A percentile compares a stretch with the other conserved stretches of the same genome.
phyloP scores from a whole-genome alignment of 805 yeast species.

The Candida silvicultrix region DNA sequence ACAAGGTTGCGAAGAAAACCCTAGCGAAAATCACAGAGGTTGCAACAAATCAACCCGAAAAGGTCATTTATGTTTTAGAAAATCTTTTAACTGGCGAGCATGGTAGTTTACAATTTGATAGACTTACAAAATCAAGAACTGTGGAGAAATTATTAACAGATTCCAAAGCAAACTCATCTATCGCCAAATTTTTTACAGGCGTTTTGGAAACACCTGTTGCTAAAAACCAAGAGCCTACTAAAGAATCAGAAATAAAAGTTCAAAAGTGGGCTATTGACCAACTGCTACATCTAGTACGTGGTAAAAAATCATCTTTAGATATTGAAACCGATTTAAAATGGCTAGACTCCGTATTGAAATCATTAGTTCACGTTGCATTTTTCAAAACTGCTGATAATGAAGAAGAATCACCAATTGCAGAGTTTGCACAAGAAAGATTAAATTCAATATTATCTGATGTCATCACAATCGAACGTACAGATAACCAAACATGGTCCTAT shows the following conservation, averaged over 20 bases:
- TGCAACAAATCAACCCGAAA: constrained; percentile 30
- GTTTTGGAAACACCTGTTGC: constrained; percentile 13
- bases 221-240: constrained; percentile 1
- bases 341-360: constrained; percentile 24
- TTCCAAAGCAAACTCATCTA: constrained; percentile 4
- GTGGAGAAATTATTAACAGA: constrained; percentile 36
- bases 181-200: constrained; percentile 12
- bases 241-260: constrained; percentile 15
- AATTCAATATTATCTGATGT: constrained; percentile 61
- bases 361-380: constrained; percentile 26
- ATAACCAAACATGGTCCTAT: constrained; percentile 54
- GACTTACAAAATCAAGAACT: constrained; percentile 67
- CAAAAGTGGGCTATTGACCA: constrained; percentile 55
- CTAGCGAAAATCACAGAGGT: constrained; percentile 36
- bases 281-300: constrained; percentile 44
- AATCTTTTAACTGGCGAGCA: constrained; percentile 35
- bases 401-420: constrained; percentile 24
- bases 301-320: constrained; percentile 29
- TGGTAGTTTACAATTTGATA: constrained; percentile 69
- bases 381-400: constrained; percentile 20
- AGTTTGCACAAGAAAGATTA: constrained; percentile 53
- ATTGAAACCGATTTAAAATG: constrained; percentile 19
- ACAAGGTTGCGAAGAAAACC: constrained; percentile 56
- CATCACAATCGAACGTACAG: constrained; percentile 37
- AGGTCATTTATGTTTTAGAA: constrained; percentile 26